Conservation (phyloP, 768 basidiomycete genomes). For the Trametes sanguinea region DNA sequence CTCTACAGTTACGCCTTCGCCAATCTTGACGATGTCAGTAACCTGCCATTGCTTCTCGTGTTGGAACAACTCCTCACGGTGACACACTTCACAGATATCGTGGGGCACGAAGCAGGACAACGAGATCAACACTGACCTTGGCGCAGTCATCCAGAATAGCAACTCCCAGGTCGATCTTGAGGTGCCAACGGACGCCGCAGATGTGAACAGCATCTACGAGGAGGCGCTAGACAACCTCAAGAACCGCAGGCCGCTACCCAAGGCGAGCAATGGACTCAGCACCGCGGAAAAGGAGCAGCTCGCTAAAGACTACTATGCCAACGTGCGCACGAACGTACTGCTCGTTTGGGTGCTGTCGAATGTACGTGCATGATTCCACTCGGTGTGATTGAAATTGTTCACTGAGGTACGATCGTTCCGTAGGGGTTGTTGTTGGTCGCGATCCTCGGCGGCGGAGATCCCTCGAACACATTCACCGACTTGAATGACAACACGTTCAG, state of each 20-base stretch:
- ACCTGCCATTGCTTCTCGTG: constrained; percentile 3
- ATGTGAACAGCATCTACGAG: constrained; percentile 82
- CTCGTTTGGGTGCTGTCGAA: constrained; percentile 85
- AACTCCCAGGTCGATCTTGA: constrained; percentile 86
- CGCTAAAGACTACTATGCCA: constrained; percentile 86
- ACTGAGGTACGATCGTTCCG: not conserved
- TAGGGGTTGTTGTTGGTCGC: constrained; percentile 70
- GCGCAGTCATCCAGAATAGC: constrained; percentile 78
- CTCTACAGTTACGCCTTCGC: constrained; percentile 55
- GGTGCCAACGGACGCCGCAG: constrained; percentile 77
- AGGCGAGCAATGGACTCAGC: constrained; percentile 36
- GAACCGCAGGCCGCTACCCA: constrained; percentile 49
- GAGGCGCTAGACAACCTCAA: constrained; percentile 79
- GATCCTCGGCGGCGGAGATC: constrained; percentile 64
- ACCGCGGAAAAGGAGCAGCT: constrained; percentile 68
- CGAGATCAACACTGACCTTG: constrained; percentile 72
- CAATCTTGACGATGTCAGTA: constrained; percentile 79
- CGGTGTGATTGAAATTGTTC: not conserved
- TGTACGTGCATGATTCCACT: constrained; percentile 41
- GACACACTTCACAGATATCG: constrained; percentile 56
- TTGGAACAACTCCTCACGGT: not conserved
- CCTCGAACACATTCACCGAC: constrained; percentile 60
- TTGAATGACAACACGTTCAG: constrained; percentile 44
- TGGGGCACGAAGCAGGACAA: constrained; percentile 97
- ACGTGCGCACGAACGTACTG: constrained; percentile 82